Conservation (phyloP, 345 rosid species). For the Schrenkiella parvula region DNA sequence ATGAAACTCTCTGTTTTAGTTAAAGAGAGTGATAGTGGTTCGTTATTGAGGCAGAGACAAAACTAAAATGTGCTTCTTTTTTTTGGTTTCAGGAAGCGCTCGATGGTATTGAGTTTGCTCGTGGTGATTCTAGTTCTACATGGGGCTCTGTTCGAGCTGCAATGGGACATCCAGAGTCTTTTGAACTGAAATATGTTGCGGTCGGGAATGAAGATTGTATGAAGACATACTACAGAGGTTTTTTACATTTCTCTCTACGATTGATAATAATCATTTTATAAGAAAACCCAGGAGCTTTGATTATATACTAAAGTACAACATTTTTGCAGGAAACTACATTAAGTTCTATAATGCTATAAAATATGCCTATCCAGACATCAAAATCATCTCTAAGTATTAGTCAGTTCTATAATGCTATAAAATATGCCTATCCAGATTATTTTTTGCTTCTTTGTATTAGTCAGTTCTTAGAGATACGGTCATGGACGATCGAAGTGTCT, state of each 20-base stretch:
- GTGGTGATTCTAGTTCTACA: conserved; percentile 54
- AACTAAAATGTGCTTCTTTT: neutral
- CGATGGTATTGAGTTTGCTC: conserved; percentile 87
- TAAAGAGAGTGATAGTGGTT: conserved; percentile 3
- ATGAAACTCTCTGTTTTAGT: conserved; percentile 3
- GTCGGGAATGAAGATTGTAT: conserved; percentile 85
- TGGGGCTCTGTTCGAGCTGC: conserved; percentile 92
- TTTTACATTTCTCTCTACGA: conserved; percentile 12
- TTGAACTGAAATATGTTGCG: conserved; percentile 83
- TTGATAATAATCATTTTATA: neutral
- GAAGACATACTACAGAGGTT: conserved; percentile 65
- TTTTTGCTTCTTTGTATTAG: no score
- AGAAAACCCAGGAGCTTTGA: neutral
- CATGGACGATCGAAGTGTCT: no score
- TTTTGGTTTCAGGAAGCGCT: conserved; percentile 70
- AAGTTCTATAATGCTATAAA: conserved; percentile 75
- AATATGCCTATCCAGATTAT: no score
- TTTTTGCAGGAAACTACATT: conserved; percentile 69
- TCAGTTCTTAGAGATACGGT: no score
- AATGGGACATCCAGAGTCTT: conserved; percentile 92
- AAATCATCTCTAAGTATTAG: conserved; percentile 80
- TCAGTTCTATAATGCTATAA: no score
- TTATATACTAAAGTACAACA: neutral
- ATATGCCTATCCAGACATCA: conserved; percentile 66
- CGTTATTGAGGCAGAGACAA: neutral